Evolutionary conservation across 2,329 filamentous ascomycete genomes (phyloP), one percentile per base, ranked within the genome.

Genomic region (Phialemoniopsis sp.): DNA sequence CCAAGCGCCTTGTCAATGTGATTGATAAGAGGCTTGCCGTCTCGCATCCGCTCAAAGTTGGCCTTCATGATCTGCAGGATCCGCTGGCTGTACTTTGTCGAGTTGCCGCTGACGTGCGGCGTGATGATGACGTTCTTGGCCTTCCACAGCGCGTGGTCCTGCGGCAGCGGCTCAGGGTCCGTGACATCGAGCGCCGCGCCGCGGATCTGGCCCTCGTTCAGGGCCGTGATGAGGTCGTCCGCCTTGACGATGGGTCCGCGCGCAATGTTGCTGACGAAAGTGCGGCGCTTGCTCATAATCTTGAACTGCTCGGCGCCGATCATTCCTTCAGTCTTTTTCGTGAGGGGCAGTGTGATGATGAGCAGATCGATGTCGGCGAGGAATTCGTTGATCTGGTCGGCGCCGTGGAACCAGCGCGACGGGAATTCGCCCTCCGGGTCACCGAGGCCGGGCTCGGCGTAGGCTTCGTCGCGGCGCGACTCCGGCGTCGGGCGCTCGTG

Each of bases 101-200:
- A 70, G 6, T 45, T 46, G 1, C 65, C 67, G 36, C 69, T 72
- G 10, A 74, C 55, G 44, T 76, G 72, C 13, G 72, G 72, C 16
- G 70, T 73, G 34, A 91, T 74, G 37, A 84, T 73, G 13, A 84
- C 68, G 57, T 89, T 89, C 43, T 77, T 76, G 13, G 82, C 67
- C 18, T 67, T 72, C 86, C 86, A 91, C 37, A 91, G 62, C 46
- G 77, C 73, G 53, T 86, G 78, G 5, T 82, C 76, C 3, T 69
- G 60, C 0, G 85, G 85, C 46, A 91, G 57, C 1, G 87, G 87
- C 58, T 91, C 87, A 0, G 87, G 87, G 44, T 90, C 85, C 2
- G 86, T 85, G 1, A 91, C 87, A 55, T 90, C 87, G 31, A 91
- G 61, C 2, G 85, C 85, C 0, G 87, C 87, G 21, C 87, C 87